Percentiles rank a stretch among this genome's conserved stretches.
Evolutionary conservation across 257 asterid genomes (phyloP).

Genomic region (Gardenia jasminoides): DNA sequence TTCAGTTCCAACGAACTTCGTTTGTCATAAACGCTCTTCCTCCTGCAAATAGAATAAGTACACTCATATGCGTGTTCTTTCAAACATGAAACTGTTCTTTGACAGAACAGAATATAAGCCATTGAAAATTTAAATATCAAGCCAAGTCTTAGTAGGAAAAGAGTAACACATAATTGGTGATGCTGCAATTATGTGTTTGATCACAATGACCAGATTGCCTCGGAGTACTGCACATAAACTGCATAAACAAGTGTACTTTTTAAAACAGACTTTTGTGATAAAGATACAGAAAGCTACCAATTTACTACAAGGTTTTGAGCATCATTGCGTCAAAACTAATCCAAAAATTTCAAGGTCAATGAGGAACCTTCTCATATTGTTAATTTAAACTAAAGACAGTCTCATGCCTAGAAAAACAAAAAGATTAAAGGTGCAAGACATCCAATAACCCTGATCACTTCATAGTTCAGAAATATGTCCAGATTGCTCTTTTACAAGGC

Average conservation of each 20-base stretch:
- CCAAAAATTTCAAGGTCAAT: background rate
- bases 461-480: background rate
- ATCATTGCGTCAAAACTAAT: background rate
- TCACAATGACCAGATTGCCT: background rate
- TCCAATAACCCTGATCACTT: background rate
- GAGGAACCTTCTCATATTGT: background rate
- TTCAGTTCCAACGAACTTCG: background rate
- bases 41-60: slow-evolving; percentile 6
- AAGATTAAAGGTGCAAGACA: background rate
- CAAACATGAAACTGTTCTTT: background rate
- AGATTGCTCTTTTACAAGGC: background rate
- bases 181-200: background rate
- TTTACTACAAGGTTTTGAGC: background rate
- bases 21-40: background rate
- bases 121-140: background rate
- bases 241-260: background rate
- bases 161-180: background rate
- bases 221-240: background rate
- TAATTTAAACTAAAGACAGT: background rate
- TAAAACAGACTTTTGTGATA: background rate
- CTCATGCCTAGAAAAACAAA: no score
- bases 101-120: no score
- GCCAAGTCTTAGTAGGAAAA: background rate
- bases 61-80: background rate
- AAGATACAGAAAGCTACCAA: background rate